phyloP scores from a whole-genome alignment of 1,284 basidiomycete species.

The Trichosporon asahii region DNA sequence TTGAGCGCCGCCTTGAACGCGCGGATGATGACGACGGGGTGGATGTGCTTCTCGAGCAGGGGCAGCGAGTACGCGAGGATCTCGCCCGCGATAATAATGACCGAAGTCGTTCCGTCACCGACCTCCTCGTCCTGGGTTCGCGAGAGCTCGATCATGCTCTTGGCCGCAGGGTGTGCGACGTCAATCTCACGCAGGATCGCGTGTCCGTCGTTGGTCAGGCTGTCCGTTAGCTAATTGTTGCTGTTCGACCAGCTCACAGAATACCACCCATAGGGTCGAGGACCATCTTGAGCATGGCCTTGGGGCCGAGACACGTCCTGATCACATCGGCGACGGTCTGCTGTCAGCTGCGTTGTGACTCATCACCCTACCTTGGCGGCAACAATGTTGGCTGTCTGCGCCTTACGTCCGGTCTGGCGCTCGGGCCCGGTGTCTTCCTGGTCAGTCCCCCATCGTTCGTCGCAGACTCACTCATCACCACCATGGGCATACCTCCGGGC shows the following conservation, averaged over 20 bases:
- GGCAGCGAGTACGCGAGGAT: conserved; percentile 40
- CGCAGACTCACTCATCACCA: conserved; percentile 55
- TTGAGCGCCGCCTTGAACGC: conserved; percentile 95
- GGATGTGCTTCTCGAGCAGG: conserved; percentile 91
- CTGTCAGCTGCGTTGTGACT: not conserved
- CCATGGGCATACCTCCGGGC: conserved; percentile 51
- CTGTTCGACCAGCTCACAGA: conserved; percentile 58
- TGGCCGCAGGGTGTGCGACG: conserved; percentile 95
- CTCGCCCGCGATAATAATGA: conserved; percentile 67
- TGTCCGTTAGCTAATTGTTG: conserved; percentile 44
- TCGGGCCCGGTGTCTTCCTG: conserved; percentile 81
- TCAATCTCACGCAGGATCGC: conserved; percentile 97
- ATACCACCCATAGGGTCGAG: conserved; percentile 97
- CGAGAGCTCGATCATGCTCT: conserved; percentile 97
- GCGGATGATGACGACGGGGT: conserved; percentile 97
- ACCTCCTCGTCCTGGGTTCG: conserved; percentile 98
- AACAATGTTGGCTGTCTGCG: conserved; percentile 94
- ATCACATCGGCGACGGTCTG: conserved; percentile 99
- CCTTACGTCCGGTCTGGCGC: conserved; percentile 88
- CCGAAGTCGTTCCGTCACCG: conserved; percentile 94
- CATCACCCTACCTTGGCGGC: conserved; percentile 77
- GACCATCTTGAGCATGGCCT: conserved; percentile 99
- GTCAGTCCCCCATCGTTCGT: conserved; percentile 19
- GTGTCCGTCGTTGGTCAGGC: conserved; percentile 95
- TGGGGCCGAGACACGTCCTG: conserved; percentile 92